Conservation (phyloP, 2,329 filamentous ascomycete species). For the Colletotrichum liriopes region DNA sequence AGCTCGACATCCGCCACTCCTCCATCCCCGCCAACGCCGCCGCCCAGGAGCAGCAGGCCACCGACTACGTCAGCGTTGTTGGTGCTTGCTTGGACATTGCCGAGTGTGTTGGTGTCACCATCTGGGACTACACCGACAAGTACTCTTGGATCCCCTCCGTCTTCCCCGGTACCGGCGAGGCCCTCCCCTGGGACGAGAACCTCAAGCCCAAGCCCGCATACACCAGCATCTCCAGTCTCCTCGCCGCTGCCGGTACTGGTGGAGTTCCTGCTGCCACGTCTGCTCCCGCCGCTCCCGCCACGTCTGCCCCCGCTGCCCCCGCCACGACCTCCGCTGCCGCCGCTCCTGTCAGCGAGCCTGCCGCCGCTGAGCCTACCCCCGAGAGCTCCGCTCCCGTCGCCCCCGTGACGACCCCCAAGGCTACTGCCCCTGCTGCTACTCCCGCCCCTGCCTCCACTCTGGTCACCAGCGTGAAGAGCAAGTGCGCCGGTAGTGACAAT, state of each 20-base stretch:
- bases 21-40: constrained; percentile 58
- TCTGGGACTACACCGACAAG: constrained; percentile 57
- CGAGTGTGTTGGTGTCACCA: constrained; percentile 57
- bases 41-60: constrained; percentile 60
- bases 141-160: constrained; percentile 58
- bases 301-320: constrained; percentile 4
- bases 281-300: neutral
- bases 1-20: constrained; percentile 65
- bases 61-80: constrained; percentile 58
- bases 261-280: constrained; percentile 11
- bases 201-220: constrained; percentile 58
- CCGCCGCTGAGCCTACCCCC: constrained; percentile 16
- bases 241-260: constrained; percentile 48
- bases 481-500: constrained; percentile 13
- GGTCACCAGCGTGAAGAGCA: constrained; percentile 33
- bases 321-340: constrained; percentile 13
- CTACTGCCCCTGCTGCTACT: constrained; percentile 1
- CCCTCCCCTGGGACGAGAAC: constrained; percentile 56
- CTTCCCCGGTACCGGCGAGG: constrained; percentile 56
- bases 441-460: constrained; percentile 25
- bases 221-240: constrained; percentile 55
- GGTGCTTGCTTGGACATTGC: constrained; percentile 50
- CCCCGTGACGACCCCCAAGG: neutral
- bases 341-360: constrained; percentile 20
- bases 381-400: constrained; percentile 19